Evolutionary conservation across 2,329 filamentous ascomycete species (phyloP).

Genomic region (Zymoseptoria pseudotritici): DNA sequence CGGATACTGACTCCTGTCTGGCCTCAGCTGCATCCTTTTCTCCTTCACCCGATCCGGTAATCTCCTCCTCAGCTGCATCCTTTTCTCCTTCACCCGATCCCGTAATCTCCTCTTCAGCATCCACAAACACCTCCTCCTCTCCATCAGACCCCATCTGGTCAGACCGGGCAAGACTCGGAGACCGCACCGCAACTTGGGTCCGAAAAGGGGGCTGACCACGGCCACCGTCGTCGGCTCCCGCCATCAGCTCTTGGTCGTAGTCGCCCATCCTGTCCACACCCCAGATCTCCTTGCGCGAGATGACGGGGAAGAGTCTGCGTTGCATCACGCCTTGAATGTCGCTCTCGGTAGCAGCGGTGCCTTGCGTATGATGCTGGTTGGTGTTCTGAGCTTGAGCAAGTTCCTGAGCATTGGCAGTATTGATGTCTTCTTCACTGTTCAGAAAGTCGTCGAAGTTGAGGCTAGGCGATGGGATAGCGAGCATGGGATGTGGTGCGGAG

Average conservation of each 20-base stretch:
- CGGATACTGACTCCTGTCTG: no score
- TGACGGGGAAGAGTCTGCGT: constrained; percentile 6
- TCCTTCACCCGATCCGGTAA: no score
- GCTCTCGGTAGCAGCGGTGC: neutral
- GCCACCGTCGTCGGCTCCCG: neutral
- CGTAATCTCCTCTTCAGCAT: constrained; percentile 5
- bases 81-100: no score
- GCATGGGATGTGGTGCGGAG: neutral
- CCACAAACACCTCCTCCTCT: constrained; percentile 14
- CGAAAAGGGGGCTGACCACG: neutral
- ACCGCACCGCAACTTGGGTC: neutral
- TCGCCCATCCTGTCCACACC: neutral
- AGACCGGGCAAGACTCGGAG: neutral
- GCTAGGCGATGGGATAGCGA: neutral
- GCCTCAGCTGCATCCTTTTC: no score
- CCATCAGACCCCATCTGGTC: neutral
- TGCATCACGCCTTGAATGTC: neutral
- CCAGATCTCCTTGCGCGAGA: constrained; percentile 6
- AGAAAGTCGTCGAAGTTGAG: neutral
- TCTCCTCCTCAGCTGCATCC: no score
- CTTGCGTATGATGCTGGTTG: neutral
- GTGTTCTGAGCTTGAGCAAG: neutral
- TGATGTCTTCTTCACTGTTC: neutral
- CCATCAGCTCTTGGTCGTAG: neutral
- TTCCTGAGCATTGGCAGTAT: neutral